phyloP scores from a whole-genome alignment of 208 protist species.

The Trypanosoma congolense region DNA sequence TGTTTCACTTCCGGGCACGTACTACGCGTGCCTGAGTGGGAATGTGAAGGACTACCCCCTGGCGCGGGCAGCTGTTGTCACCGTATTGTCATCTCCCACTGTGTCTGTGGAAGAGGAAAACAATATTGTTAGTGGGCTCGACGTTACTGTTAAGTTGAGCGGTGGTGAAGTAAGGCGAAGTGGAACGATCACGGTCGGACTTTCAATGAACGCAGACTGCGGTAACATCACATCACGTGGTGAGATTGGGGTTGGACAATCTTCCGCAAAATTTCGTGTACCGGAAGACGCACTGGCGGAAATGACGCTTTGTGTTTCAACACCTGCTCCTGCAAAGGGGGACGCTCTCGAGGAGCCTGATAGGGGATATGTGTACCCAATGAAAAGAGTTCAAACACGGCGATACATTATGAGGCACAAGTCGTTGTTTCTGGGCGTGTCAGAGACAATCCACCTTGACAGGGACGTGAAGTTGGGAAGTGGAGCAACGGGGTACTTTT shows the following conservation, averaged over 20 bases:
- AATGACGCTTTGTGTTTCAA: conserved; percentile 51
- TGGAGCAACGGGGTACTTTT: conserved; percentile 16
- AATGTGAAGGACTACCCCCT: conserved; percentile 4
- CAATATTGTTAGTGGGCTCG: conserved; percentile 39
- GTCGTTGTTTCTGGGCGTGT: conserved; percentile 28
- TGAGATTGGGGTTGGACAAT: conserved; percentile 25
- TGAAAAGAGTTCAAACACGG: conserved; percentile 24
- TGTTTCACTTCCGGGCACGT: conserved; percentile 32
- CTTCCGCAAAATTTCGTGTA: conserved; percentile 32
- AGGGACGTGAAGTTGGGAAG: conserved; percentile 24
- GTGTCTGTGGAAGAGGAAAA: conserved; percentile 30
- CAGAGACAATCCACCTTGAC: conserved; percentile 34
- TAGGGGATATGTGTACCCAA: conserved; percentile 27
- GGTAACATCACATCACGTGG: conserved; percentile 21
- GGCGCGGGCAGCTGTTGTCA: conserved; percentile 31
- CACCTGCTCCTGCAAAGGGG: conserved; percentile 18
- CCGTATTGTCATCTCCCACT: conserved; percentile 29
- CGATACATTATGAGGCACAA: conserved; percentile 48
- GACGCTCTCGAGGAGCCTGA: conserved; percentile 12
- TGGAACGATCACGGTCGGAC: conserved; percentile 42
- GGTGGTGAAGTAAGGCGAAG: conserved; percentile 8
- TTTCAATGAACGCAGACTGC: conserved; percentile 34
- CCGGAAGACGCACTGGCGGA: conserved; percentile 25
- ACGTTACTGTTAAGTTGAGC: conserved; percentile 33
- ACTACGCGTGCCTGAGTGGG: conserved; percentile 59